Conservation (phyloP, 169 alveolate species). For the Fabrea salina region DNA sequence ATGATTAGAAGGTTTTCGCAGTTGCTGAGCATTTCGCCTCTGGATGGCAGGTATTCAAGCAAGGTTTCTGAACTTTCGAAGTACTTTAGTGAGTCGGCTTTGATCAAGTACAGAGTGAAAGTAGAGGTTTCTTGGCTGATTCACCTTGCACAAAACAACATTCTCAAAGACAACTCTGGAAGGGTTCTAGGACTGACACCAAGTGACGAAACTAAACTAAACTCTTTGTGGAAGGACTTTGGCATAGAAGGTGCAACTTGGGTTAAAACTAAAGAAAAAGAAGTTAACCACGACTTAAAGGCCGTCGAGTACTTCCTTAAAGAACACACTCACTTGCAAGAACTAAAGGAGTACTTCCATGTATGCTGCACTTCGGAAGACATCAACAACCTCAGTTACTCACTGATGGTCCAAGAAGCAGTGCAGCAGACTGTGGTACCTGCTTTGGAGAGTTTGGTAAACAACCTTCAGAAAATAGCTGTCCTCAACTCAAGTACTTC, state of each 20-base stretch:
- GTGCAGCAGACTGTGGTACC: conserved; percentile 70
- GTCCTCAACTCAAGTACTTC: conserved; percentile 81
- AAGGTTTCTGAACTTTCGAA: conserved; percentile 56
- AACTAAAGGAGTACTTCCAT: conserved; percentile 84
- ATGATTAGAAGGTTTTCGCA: conserved; percentile 10
- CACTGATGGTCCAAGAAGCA: conserved; percentile 80
- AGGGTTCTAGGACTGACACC: conserved; percentile 53
- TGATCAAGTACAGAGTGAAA: conserved; percentile 82
- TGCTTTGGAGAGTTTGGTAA: conserved; percentile 50
- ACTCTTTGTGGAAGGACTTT: conserved; percentile 43
- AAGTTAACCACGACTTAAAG: conserved; percentile 92
- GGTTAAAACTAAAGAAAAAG: conserved; percentile 79
- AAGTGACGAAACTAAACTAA: conserved; percentile 27
- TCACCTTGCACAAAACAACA: conserved; percentile 68
- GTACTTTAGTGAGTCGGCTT: conserved; percentile 85
- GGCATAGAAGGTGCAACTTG: conserved; percentile 65
- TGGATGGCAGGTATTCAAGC: conserved; percentile 88
- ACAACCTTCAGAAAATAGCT: conserved; percentile 36
- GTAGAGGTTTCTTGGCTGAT: conserved; percentile 91
- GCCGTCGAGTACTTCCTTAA: conserved; percentile 91
- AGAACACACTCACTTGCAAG: conserved; percentile 42
- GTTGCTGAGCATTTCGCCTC: conserved; percentile 67
- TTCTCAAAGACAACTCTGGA: conserved; percentile 49
- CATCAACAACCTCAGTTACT: conserved; percentile 90
- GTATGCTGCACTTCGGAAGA: conserved; percentile 94